Base-by-base conservation (phyloP, 768 basidiomycete species). In the Pilatotrama ljubarskyi region DNA sequence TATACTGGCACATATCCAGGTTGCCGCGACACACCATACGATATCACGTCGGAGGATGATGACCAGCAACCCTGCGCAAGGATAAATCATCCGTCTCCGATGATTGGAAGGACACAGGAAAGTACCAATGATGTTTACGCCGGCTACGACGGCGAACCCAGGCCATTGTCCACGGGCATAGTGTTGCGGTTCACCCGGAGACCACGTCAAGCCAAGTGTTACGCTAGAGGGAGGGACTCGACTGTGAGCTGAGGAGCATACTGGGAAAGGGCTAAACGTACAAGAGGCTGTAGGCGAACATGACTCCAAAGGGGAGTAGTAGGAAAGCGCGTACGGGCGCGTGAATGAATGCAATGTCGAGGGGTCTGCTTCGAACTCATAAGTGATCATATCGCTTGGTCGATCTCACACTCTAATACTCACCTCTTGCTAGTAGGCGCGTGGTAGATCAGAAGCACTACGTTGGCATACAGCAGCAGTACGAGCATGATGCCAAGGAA, bases 321-420 rank as follows among this genome's bases (percentile, higher is more conserved):
- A 78, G 68, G 68, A 88, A 88, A 59, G 93, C 86, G 2, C 91
- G 80, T 53, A 96, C 77, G 0, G 95, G 95, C 0, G 91, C 90
- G 65, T 97, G 95, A 56, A 97, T 91, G 64, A 95, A 86, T 0
- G 86, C 79, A 35, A 84, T 85, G 71, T 95, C 93, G 40, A 95
- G 72, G 0, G 91, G 92, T 1, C 85, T 70, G 44, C 10, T 46
- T 14, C n/a, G n/a, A n/a, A 11, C n/a, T 41, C 15, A 32, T 6
- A 35, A n/a, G 8, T 36, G 26, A 20, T 11, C 1, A 22, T 32
- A n/a, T 43, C 32, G 36, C 29, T 32, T 10, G 5, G 29, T 6
- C 26, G 37, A 11, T 40, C 22, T 35, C 43, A 18, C 5, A 8
- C 17, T 42, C 8, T 20, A 14, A n/a, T 2, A 40, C 66, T 36